phyloP scores from a whole-genome alignment of 2,329 filamentous ascomycete species.

The Colletotrichum caudatum region DNA sequence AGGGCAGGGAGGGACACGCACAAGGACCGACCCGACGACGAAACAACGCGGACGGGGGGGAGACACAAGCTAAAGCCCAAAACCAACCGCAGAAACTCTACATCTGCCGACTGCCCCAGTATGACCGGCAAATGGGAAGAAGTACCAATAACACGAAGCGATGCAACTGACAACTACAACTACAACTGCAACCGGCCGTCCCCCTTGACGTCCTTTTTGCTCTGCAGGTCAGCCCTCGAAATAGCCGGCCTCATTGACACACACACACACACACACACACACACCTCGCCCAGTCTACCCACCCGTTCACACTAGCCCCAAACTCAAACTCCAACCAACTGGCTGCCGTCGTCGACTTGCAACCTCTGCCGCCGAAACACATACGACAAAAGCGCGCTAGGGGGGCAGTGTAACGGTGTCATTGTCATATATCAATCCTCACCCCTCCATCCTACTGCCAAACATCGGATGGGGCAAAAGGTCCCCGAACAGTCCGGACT shows the following conservation, averaged over 20 bases:
- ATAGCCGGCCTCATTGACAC: not conserved
- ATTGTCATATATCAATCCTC: not conserved
- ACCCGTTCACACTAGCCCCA: not conserved
- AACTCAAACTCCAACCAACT: not conserved
- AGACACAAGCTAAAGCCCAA: not conserved
- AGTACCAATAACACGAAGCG: not conserved
- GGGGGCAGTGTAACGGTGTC: not conserved
- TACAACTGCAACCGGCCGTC: not conserved
- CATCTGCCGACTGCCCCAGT: not conserved
- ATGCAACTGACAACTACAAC: not conserved
- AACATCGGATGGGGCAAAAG: not conserved
- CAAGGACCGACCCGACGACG: not conserved
- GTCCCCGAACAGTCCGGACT: not conserved
- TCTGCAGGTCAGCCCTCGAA: no score
- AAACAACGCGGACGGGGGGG: not conserved
- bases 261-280: no score
- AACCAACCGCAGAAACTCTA: not conserved
- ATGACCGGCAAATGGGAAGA: no score
- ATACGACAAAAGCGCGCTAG: not conserved
- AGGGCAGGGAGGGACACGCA: not conserved
- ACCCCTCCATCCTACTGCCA: not conserved
- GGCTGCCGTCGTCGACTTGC: not conserved
- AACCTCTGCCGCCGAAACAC: conserved; percentile 1
- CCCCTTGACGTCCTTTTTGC: not conserved
- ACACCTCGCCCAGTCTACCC: not conserved